Base-by-base conservation (phyloP, 495 filamentous ascomycete genomes). In the Oidiodendron maius region DNA sequence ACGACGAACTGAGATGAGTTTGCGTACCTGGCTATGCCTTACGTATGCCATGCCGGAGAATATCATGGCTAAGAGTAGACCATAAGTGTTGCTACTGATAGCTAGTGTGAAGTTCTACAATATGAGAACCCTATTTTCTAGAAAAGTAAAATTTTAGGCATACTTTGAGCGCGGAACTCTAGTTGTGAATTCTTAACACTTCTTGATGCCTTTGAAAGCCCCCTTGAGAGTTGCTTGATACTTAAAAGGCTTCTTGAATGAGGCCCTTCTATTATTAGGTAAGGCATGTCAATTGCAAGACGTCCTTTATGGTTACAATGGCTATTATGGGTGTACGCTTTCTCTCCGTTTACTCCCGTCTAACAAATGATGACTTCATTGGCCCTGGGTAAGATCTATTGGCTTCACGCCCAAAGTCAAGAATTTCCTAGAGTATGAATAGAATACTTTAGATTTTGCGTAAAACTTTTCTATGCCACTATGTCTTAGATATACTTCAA, bases 31-130 rank as follows among this genome's bases (percentile, higher is more conserved):
- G 65, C 64, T 4, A n/a, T 73, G 69, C 69, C 64, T 62, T 18
- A 20, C 43, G 25, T 66, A 70, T 58, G 67, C 56, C 5, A 71
- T 71, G 65, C 47, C 42, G 25, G 69, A 71, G 46, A 63, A 71
- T 57, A 61, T 73, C 40, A 46, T 57, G 0, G 13, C 25, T 11
- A 51, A 58, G 18, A 58, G 49, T 28, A 51, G 40, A 35, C 57
- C 64, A 12, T 17, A 54, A 21, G 53, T 70, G 2, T 42, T 66
- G 1, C 57, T 63, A 17, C 34, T 64, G 20, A 66, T 71, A 46
- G 32, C 65, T 35, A 66, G 62, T 10, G 70, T 65, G 42, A 52
- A 64, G 4, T 57, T 52, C 39, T 65, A 68, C 44, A 52, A 56
- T 11, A 60, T 71, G 2, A 55, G 67, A 48, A 40, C 43, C 11